These are phyloP conservation scores for Colletotrichum camelliae DNA, from an alignment of 2,329 filamentous ascomycete species.

Conservation along the genomic window DNA sequence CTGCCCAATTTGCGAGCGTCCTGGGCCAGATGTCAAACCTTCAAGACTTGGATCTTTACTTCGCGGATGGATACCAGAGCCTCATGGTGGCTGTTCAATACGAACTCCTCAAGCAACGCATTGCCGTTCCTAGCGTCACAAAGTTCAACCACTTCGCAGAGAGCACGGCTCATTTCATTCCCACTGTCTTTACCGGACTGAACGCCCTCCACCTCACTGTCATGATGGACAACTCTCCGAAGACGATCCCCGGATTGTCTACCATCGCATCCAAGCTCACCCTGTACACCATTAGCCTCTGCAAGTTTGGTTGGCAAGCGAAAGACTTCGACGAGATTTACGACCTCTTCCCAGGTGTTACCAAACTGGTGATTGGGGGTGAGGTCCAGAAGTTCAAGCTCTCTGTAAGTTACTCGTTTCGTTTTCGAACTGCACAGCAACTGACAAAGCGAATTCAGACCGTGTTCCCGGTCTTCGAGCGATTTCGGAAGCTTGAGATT, in stretches of 20 bases:
- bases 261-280: not conserved
- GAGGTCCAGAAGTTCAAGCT: not conserved
- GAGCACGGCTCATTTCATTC: not conserved
- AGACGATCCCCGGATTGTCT: not conserved
- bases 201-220: not conserved
- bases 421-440: not conserved
- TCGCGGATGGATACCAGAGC: not conserved
- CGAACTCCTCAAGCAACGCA: not conserved
- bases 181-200: not conserved
- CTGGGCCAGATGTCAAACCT: not conserved
- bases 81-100: not conserved
- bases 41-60: not conserved
- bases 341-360: not conserved
- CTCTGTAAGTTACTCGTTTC: not conserved
- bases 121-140: not conserved
- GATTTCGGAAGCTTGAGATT: not conserved
- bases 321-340: not conserved
- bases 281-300: not conserved
- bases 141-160: not conserved
- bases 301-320: not conserved
- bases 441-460: not conserved
- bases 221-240: rapidly evolving
- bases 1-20: not conserved
- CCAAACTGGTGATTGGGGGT: not conserved
- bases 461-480: not conserved